Evolutionary conservation across 164 flowering plant species (phyloP), one percentile per base, ranked within the genome.

Genomic region (Vitis amurensis): DNA sequence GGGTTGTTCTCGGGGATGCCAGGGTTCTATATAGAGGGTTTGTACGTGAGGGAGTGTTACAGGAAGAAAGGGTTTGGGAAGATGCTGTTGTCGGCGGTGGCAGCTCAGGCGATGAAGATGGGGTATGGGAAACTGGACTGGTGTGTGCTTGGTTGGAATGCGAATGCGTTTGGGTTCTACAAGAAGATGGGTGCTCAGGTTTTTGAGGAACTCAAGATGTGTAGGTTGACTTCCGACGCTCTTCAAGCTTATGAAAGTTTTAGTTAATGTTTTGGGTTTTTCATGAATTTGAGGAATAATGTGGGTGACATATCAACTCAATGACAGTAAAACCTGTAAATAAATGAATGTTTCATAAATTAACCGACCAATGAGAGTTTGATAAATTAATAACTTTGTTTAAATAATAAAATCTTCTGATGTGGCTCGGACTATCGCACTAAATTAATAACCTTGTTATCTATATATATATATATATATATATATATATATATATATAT

Each of bases 111-210:
- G 10, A 92, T 81, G 82, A 84, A 81, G 74, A 86, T 91, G 90
- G 97, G 89, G 63, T 78, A 78, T 55, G 97, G 92, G 14, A 82
- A 97, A 59, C 96, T 92, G 67, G 97, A 94, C 72, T 92, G 97
- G 98, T 82, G 78, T 27, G 97, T 92, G 74, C 80, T 92, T 66
- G 97, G 91, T 60, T 94, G 98, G 98, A 94, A 94, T 68, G 75
- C 77, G 55, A 92, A 90, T 76, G 97, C 97, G 1, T 91, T 91
- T 8, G 73, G 71, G 82, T 94, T 94, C 66, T 94, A 94, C 69
- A 87, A 91, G 74, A 83, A 83, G 62, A 91, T 94, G 94, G 98
- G 98, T 17, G 97, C 97, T 14, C 37, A 91, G 61, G 76, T 94
- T 11, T 55, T 87, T 71, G 84, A 67, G 68, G 95, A 91, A 49